Percentiles rank a stretch among this genome's conserved stretches.
Evolutionary conservation across 495 filamentous ascomycete species (phyloP).

Genomic region (Amphirosellinia nigrospora): DNA sequence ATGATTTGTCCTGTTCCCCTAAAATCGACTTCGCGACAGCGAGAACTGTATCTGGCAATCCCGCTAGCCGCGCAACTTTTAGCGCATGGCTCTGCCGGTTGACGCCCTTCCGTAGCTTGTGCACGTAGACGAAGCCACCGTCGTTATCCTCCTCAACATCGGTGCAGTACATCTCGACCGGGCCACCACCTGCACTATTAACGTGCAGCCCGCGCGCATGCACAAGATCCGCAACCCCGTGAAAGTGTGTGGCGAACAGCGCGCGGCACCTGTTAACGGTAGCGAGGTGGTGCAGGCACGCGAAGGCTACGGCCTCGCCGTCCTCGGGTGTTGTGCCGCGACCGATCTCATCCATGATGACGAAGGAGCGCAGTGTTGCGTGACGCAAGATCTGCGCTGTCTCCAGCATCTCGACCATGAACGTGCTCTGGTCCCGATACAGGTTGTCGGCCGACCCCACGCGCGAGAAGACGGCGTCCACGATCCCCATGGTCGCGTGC

Average conservation of each 20-base stretch:
- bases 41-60: conserved; percentile 68
- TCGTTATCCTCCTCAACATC: conserved; percentile 75
- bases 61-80: conserved; percentile 88
- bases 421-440: conserved; percentile 90
- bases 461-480: conserved; percentile 91
- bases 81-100: conserved; percentile 89
- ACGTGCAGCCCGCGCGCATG: conserved; percentile 40
- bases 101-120: conserved; percentile 78
- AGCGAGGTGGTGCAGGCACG: conserved; percentile 81
- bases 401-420: conserved; percentile 90
- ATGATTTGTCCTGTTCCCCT: neutral
- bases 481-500: conserved; percentile 82
- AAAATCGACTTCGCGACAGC: conserved; percentile 53
- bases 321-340: conserved; percentile 92
- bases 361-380: conserved; percentile 76
- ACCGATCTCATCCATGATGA: conserved; percentile 99
- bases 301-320: conserved; percentile 87
- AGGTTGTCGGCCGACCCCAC: conserved; percentile 93
- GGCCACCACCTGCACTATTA: conserved; percentile 50
- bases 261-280: conserved; percentile 75
- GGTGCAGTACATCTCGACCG: conserved; percentile 85
- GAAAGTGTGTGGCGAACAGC: conserved; percentile 96
- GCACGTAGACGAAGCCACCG: conserved; percentile 82
- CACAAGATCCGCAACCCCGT: conserved; percentile 77
- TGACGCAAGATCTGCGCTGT: conserved; percentile 70